Percentiles rank a stretch among this genome's conserved stretches.
Conservation (phyloP, 805 yeast genomes). For the Candida orba region DNA sequence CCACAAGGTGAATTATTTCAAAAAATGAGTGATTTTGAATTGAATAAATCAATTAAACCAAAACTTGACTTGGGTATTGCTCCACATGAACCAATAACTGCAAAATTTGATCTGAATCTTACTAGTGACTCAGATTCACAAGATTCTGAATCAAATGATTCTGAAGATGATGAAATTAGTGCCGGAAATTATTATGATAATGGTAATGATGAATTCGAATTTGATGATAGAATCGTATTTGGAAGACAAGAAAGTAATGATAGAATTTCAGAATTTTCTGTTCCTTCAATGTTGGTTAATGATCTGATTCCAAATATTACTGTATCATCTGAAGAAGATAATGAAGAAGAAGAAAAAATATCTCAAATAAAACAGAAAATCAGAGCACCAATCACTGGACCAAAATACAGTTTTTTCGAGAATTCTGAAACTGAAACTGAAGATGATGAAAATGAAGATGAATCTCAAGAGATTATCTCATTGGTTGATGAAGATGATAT, state of each 20-base stretch:
- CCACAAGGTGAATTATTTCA: slow-evolving; percentile 1
- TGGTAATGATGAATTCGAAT: slow-evolving; percentile 6
- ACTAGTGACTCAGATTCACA: too few relatives aligned
- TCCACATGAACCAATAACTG: slow-evolving; percentile 15
- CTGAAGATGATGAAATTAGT: background rate
- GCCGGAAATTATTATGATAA: slow-evolving; percentile 3
- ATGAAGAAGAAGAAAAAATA: background rate
- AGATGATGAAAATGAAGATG: background rate
- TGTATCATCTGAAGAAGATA: background rate
- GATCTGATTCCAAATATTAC: slow-evolving; percentile 5
- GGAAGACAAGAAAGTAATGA: slow-evolving; percentile 9
- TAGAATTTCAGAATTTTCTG: slow-evolving; percentile 9
- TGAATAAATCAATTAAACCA: slow-evolving; percentile 12
- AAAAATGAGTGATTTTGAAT: slow-evolving; percentile 15
- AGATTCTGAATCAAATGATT: background rate
- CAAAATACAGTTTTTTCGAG: slow-evolving; percentile 22
- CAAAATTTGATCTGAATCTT: slow-evolving; percentile 5
- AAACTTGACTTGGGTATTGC: slow-evolving; percentile 14
- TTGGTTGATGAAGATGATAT: slow-evolving; percentile 9
- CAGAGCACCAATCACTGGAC: slow-evolving; percentile 7
- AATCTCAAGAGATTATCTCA: background rate
- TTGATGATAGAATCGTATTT: slow-evolving; percentile 5
- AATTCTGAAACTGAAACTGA: slow-evolving; percentile 11
- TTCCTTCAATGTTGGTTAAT: slow-evolving; percentile 11
- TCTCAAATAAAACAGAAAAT: background rate